Evolutionary conservation across 805 yeast genomes (phyloP).

Genomic region (Ogataea saltuana): DNA sequence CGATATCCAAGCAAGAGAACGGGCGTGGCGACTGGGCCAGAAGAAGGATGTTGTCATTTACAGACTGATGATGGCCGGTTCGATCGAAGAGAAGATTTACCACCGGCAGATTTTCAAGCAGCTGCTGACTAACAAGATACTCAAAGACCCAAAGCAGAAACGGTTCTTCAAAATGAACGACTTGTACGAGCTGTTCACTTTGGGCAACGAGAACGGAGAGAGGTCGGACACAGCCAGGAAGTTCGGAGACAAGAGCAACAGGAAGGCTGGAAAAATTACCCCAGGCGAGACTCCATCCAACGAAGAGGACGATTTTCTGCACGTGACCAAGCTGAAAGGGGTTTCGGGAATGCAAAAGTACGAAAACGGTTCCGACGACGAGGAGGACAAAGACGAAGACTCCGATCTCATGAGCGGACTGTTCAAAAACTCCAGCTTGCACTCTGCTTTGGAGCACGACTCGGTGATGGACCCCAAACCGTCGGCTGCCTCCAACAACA

Average conservation of each 20-base stretch:
- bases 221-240: constrained; percentile 71
- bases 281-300: constrained; percentile 26
- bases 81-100: constrained; percentile 95
- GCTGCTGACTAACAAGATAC: constrained; percentile 85
- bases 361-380: constrained; percentile 51
- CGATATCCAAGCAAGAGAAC: constrained; percentile 92
- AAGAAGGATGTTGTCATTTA: constrained; percentile 89
- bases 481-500: constrained; percentile 47
- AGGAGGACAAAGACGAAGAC: constrained; percentile 45
- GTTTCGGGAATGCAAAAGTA: constrained; percentile 70
- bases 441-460: constrained; percentile 77
- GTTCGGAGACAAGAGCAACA: constrained; percentile 46
- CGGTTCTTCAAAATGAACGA: constrained; percentile 92
- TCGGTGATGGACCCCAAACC: constrained; percentile 53
- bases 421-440: constrained; percentile 64
- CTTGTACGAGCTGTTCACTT: constrained; percentile 80
- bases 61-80: constrained; percentile 88
- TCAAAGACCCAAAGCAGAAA: constrained; percentile 93
- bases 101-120: constrained; percentile 97
- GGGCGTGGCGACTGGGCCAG: constrained; percentile 98
- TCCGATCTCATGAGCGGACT: constrained; percentile 72
- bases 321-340: constrained; percentile 66
- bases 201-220: constrained; percentile 70
- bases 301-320: constrained; percentile 61
- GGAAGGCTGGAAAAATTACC: constrained; percentile 40